Base-by-base conservation (phyloP, 768 basidiomycete genomes). In the Boletus patriciae region DNA sequence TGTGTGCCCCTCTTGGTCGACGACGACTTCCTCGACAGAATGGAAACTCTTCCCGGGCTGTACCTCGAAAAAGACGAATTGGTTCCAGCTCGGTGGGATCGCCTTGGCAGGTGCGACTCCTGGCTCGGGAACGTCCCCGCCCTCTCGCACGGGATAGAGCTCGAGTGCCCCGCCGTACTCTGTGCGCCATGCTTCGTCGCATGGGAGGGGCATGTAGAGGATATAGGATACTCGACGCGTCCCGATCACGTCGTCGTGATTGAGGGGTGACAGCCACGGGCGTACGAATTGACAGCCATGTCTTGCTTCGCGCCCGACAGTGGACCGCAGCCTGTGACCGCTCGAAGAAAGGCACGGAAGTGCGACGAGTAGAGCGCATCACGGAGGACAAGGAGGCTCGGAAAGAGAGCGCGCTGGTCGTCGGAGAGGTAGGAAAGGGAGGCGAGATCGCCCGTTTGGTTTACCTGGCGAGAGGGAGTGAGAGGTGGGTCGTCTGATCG, bases 231-330 rank as follows among this genome's bases (percentile, higher is more conserved):
- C 90, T 41, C 93, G 84, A 25, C 96, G 88, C 9, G 93, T 84
- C 58, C 94, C 94, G 68, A 98, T 98, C 25, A 96, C 95, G 71
- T 98, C 96, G 85, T 98, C 96, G 78, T 98, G 96, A 73, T 96
- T 92, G 66, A 98, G 86, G 11, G 83, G 74, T 98, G 94, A 70
- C 88, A 97, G 44, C 94, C 92, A 59, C 87, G 84, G 19, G 86
- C 88, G 74, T 98, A 98, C 9, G 90, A 86, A 67, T 93, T 94
- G 57, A 96, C 88, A 42, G 92, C 92, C 85, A 95, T 94, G 77
- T 98, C 96, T 68, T 93, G 94, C 70, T 94, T 96, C 42, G 79
- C 81, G 48, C 94, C 94, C 29, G 91, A 94, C 45, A 98, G 81
- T 6, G 94, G 86, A 5, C 93, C 94, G 62, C 95, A 98, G 2